Percentiles rank a stretch among this genome's conserved stretches.
phyloP scores from a whole-genome alignment of 768 basidiomycete species.

The Sutorius australiensis region DNA sequence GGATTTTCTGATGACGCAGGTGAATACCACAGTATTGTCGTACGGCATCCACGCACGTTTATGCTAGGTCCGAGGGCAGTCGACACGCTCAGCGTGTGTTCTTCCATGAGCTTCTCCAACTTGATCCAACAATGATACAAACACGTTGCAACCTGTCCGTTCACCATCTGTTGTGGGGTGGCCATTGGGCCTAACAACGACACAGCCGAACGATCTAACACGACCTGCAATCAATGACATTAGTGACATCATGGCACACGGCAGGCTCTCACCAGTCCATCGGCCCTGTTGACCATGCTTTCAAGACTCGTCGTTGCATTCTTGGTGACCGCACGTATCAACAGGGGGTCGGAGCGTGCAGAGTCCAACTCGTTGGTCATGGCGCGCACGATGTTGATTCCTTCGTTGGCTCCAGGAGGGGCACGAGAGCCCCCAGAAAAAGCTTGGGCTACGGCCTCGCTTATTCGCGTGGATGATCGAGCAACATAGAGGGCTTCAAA shows the following conservation, averaged over 20 bases:
- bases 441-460: conserved; percentile 73
- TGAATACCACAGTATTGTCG: background rate
- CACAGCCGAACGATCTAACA: conserved; percentile 68
- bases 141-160: conserved; percentile 74
- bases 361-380: conserved; percentile 77
- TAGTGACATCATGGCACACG: background rate
- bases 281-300: conserved; percentile 57
- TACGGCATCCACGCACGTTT: conserved; percentile 41
- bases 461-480: conserved; percentile 77
- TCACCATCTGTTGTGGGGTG: conserved; percentile 73
- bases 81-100: conserved; percentile 41
- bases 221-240: conserved; percentile 42
- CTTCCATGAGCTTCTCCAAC: conserved; percentile 23
- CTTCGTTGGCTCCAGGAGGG: conserved; percentile 75
- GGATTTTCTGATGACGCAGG: conserved; percentile 19
- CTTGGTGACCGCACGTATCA: conserved; percentile 76
- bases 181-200: conserved; percentile 72
- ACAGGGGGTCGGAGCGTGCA: conserved; percentile 65
- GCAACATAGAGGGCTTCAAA: conserved; percentile 90
- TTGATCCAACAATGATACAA: conserved; percentile 36
- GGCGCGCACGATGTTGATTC: conserved; percentile 67
- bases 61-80: conserved; percentile 53
- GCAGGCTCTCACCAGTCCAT: conserved; percentile 55
- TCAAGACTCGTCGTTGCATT: conserved; percentile 68
- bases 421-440: conserved; percentile 67